Evolutionary conservation across 1,139 yeast species (phyloP).

Genomic region (Candida neerlandica): DNA sequence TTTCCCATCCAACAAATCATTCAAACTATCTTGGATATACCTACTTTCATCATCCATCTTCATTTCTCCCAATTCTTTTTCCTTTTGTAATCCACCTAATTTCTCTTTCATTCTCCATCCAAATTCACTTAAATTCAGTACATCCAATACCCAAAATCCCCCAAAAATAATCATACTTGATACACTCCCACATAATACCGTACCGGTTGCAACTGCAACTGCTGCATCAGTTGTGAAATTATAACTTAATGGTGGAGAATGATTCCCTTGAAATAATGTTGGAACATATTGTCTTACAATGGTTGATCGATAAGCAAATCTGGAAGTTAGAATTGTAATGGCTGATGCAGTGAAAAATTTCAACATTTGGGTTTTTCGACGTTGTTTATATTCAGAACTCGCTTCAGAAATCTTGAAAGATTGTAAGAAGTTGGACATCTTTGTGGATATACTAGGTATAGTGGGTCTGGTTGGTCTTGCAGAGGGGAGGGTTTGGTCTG

Average conservation of each 20-base stretch:
- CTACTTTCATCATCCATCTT: slow-evolving; percentile 73
- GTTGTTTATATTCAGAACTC: slow-evolving; percentile 45
- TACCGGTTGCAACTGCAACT: slow-evolving; percentile 82
- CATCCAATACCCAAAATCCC: slow-evolving; percentile 77
- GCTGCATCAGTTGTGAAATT: slow-evolving; percentile 84
- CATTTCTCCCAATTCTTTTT: slow-evolving; percentile 44
- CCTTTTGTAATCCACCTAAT: slow-evolving; percentile 70
- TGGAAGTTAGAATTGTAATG: slow-evolving; percentile 68
- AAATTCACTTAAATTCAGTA: slow-evolving; percentile 69
- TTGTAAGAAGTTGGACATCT: background rate
- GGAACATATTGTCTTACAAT: slow-evolving; percentile 77
- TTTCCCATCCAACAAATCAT: slow-evolving; percentile 48
- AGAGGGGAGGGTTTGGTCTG: background rate
- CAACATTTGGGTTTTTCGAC: slow-evolving; percentile 74
- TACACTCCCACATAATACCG: slow-evolving; percentile 71
- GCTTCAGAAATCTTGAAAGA: slow-evolving; percentile 41
- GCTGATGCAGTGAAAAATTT: slow-evolving; percentile 74
- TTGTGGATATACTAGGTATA: background rate
- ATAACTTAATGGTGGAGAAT: slow-evolving; percentile 74
- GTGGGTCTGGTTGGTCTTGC: background rate
- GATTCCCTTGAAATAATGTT: slow-evolving; percentile 79
- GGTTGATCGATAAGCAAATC: slow-evolving; percentile 76
- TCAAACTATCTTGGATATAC: slow-evolving; percentile 53
- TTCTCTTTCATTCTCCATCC: slow-evolving; percentile 65
- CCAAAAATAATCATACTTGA: slow-evolving; percentile 77